Evolutionary conservation across 2,329 filamentous ascomycete species (phyloP).

Genomic region (Arthrinium puccinioides): DNA sequence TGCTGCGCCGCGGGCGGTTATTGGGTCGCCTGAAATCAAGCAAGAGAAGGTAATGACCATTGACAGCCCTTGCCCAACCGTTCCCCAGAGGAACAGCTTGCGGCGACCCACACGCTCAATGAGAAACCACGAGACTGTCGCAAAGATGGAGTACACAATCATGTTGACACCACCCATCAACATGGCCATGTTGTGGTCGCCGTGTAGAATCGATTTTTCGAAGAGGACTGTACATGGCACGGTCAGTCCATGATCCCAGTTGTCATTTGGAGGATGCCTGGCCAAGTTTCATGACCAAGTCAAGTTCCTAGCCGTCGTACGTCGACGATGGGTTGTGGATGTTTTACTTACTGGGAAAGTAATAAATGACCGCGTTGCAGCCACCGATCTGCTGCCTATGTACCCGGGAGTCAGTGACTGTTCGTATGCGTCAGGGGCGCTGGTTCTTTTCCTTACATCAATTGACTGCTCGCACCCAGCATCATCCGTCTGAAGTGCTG

Average conservation of each 20-base stretch:
- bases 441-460: too few species aligned
- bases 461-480: slow-evolving; percentile 49
- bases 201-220: slow-evolving; percentile 29
- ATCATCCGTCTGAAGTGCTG: slow-evolving; percentile 60
- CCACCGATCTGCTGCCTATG: slow-evolving; percentile 56
- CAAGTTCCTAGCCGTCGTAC: too few species aligned
- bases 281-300: too few species aligned
- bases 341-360: too few species aligned
- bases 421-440: too few species aligned
- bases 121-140: slow-evolving; percentile 33
- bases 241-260: too few species aligned
- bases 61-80: slow-evolving; percentile 42
- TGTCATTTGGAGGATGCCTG: too few species aligned
- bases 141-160: slow-evolving; percentile 24
- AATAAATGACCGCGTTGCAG: slow-evolving; percentile 53
- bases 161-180: slow-evolving; percentile 32
- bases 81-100: slow-evolving; percentile 36
- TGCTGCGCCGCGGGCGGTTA: slow-evolving; percentile 59
- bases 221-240: too few species aligned
- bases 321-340: too few species aligned
- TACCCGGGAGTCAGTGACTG: too few species aligned
- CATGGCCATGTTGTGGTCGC: slow-evolving; percentile 37
- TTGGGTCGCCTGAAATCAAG: slow-evolving; percentile 55
- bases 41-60: slow-evolving; percentile 55
- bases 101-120: slow-evolving; percentile 38